Percentiles rank a stretch among this genome's conserved stretches.
Evolutionary conservation across 2,329 filamentous ascomycete species (phyloP).

Genomic region (Thielaviopsis musarum): DNA sequence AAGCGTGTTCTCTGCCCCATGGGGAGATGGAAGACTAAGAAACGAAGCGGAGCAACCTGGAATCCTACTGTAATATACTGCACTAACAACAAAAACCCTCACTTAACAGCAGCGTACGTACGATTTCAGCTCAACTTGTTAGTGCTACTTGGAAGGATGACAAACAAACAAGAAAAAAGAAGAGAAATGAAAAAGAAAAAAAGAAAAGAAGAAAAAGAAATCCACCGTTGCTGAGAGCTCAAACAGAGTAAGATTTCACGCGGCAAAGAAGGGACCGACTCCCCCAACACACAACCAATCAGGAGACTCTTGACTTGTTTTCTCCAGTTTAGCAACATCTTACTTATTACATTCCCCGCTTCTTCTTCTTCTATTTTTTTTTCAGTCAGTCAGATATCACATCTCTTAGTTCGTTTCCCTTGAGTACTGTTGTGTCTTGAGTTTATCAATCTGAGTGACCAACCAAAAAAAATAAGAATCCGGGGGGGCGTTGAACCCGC

Average conservation of each 20-base stretch:
- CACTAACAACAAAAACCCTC: too few species aligned
- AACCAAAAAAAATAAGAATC: background rate
- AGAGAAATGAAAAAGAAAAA: too few species aligned
- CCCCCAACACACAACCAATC: background rate
- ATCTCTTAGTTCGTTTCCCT: background rate
- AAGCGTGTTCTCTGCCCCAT: background rate
- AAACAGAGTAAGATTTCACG: background rate
- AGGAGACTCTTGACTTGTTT: background rate
- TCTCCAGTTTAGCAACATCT: background rate
- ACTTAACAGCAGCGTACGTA: too few species aligned
- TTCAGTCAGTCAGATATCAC: background rate
- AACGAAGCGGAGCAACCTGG: too few species aligned
- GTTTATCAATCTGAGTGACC: background rate
- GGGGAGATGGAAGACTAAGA: background rate
- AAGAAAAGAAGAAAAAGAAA: too few species aligned
- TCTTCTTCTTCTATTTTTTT: background rate
- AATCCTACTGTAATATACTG: too few species aligned
- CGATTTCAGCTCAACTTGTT: background rate
- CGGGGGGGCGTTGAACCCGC: background rate
- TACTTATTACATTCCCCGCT: background rate
- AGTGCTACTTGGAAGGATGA: background rate
- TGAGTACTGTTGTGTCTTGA: too few species aligned
- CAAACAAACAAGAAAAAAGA: too few species aligned
- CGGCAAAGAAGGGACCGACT: background rate
- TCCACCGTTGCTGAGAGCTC: too few species aligned